A percentile compares a stretch with the other conserved stretches of the same genome.
Conservation (phyloP, 75 land plant genomes). For the Sequoia sempervirens region DNA sequence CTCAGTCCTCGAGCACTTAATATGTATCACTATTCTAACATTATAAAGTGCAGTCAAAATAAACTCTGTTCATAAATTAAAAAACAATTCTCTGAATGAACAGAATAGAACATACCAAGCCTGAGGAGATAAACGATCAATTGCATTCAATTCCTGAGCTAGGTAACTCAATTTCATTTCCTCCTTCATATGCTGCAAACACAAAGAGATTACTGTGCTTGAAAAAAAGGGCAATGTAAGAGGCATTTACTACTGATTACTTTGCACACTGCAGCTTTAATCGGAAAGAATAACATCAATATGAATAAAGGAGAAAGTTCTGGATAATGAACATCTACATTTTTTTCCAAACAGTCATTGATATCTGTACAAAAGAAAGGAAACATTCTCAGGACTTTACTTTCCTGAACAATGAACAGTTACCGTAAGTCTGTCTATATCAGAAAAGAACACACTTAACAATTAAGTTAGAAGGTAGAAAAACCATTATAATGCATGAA, state of each 20-base stretch:
- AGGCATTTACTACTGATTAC: neutral
- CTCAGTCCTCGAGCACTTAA: neutral
- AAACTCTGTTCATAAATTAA: neutral
- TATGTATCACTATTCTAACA: neutral
- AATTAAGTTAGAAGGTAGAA: too few species aligned
- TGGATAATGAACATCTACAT: neutral
- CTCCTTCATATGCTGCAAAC: constrained; percentile 88
- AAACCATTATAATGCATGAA: neutral
- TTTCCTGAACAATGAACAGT: neutral
- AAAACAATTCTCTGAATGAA: neutral
- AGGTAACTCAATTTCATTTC: constrained; percentile 94
- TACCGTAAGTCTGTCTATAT: neutral
- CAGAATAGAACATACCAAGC: constrained; percentile 55
- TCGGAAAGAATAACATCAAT: neutral
- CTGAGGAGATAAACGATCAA: constrained; percentile 95
- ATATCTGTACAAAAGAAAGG: neutral
- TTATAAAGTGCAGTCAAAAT: neutral
- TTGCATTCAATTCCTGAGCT: constrained; percentile 80
- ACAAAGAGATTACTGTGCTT: neutral
- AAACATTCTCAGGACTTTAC: neutral
- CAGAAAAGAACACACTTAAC: neutral
- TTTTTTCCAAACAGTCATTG: neutral
- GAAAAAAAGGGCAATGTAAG: neutral
- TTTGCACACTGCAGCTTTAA: neutral
- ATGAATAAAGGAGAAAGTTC: neutral